Evolutionary conservation across 2,329 filamentous ascomycete genomes (phyloP), one percentile per base, ranked within the genome.

Genomic region (Clarireedia homoeocarpa): DNA sequence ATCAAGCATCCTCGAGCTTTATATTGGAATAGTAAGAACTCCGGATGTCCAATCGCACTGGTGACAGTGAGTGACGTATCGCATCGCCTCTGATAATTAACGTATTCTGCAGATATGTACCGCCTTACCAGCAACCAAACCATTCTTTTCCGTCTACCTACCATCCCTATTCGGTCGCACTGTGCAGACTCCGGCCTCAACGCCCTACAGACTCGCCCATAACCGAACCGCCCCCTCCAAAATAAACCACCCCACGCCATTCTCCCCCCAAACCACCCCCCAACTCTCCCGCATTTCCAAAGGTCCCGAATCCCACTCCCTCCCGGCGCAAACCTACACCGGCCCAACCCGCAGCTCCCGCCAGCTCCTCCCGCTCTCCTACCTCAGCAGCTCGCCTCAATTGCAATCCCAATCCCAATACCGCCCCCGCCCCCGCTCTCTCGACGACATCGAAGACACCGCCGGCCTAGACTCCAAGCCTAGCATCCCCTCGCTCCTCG

Each of bases 51-150:
- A 15, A 24, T 17, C 7, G 23, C n/a, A 14, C 47, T 23, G 14
- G 5, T 7, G 5, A 40, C 27, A 30, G 14, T 24, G 17, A 27
- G 46, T 12, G 24, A 48, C 15, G 2, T n/a, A 26, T 27, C 10
- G 3, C 20, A 34, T 26, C 24, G 20, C 17, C 20, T 14, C 15
- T 10, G n/a, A 15, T 24, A 1, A 27, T 48, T 46, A 17, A 34
- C 26, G 23, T 38, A 23, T 7, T 15, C 24, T 20, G 6, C 38
- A 73, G 71, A 71, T 75, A 49, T 75, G 72, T 57, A 72, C 73
- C 36, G 75, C 73, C 3, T 64, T 74, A 12, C 73, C 74, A 1
- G 70, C 73, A 4, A 72, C 71, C 4, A 75, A 73, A 46, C 73
- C 72, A 3, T 74, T 76, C 62, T 74, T 75, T 55, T 62, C 66